phyloP scores from a whole-genome alignment of 495 filamentous ascomycete species.

The Staphylotrichum tortipilum region DNA sequence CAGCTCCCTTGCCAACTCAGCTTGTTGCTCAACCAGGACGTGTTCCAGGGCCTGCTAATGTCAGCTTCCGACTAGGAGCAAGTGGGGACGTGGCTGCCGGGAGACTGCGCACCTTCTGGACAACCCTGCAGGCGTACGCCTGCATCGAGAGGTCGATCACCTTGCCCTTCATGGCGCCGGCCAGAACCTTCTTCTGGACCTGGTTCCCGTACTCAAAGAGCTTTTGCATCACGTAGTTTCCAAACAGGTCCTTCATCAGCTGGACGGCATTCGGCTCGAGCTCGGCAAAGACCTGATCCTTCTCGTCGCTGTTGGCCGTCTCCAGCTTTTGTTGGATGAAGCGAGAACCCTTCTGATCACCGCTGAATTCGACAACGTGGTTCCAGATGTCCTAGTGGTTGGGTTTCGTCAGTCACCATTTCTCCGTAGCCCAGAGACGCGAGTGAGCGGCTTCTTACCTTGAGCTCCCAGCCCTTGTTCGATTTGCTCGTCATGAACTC shows the following conservation, averaged over 20 bases:
- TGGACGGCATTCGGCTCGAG: constrained; percentile 74
- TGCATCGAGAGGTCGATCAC: constrained; percentile 71
- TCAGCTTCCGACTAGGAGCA: constrained; percentile 3
- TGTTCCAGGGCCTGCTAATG: constrained; percentile 72
- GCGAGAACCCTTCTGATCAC: constrained; percentile 89
- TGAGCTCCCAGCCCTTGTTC: constrained; percentile 75
- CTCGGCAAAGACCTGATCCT: constrained; percentile 86
- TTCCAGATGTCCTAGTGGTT: constrained; percentile 87
- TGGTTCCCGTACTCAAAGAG: constrained; percentile 96
- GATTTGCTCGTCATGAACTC: constrained; percentile 75
- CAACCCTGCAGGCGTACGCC: constrained; percentile 94
- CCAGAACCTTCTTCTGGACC: constrained; percentile 79
- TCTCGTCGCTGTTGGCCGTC: constrained; percentile 93
- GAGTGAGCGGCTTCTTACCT: constrained; percentile 40
- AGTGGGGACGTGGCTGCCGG: neutral
- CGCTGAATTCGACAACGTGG: constrained; percentile 89
- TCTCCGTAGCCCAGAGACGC: neutral
- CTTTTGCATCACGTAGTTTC: constrained; percentile 98
- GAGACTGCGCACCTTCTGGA: constrained; percentile 71
- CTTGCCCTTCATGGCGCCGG: constrained; percentile 77
- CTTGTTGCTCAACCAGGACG: constrained; percentile 84
- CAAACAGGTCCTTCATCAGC: constrained; percentile 93
- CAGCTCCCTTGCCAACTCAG: constrained; percentile 72
- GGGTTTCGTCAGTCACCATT: neutral
- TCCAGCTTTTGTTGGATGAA: constrained; percentile 95